Evolutionary conservation across 2,329 filamentous ascomycete species (phyloP).

Genomic region (Nothophoma quercina): DNA sequence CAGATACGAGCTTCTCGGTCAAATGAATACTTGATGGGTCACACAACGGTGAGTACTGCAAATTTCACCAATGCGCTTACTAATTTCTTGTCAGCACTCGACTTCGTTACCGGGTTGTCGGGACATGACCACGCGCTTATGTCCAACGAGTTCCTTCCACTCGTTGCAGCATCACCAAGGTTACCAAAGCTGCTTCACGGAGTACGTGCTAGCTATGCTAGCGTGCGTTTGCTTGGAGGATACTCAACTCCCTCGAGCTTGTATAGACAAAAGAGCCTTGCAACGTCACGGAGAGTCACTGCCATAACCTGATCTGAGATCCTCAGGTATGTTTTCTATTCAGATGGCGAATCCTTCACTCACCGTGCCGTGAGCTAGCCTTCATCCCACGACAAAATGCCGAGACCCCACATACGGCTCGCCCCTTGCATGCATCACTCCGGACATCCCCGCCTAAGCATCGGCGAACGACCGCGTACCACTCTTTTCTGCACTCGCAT

Average conservation of each 20-base stretch:
- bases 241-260: not conserved
- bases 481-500: not conserved
- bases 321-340: not conserved
- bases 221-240: not conserved
- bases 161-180: not conserved
- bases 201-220: too few relatives aligned
- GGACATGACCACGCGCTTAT: not conserved
- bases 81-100: slow-evolving; percentile 2
- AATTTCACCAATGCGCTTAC: slow-evolving; percentile 1
- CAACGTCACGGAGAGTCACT: not conserved
- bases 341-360: not conserved
- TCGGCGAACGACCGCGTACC: slow-evolving; percentile 10
- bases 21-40: not conserved
- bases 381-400: slow-evolving; percentile 6
- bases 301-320: not conserved
- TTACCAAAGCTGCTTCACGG: not conserved
- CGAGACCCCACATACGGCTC: slow-evolving; percentile 13
- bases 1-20: slow-evolving; percentile 9
- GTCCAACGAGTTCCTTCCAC: not conserved
- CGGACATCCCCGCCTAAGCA: slow-evolving; percentile 3
- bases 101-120: not conserved
- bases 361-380: slow-evolving; percentile 2
- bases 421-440: slow-evolving; percentile 13
- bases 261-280: not conserved
- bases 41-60: slow-evolving; percentile 7